A percentile compares a stretch with the other conserved stretches of the same genome.
These are phyloP conservation scores for Candida glaebosa DNA, from an alignment of 805 yeast genomes.

Conservation along the genomic window DNA sequence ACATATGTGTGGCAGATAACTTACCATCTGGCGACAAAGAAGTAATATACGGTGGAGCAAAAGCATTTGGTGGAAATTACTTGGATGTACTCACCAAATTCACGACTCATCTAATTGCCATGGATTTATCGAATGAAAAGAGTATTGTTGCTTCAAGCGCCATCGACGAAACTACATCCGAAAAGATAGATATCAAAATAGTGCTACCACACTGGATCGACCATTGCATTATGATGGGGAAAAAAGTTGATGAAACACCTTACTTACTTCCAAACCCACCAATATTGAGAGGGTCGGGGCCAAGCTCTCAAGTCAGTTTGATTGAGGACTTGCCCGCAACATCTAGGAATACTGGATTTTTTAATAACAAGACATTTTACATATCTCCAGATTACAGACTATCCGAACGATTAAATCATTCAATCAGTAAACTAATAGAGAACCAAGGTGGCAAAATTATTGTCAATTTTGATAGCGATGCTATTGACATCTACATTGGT, in stretches of 20 bases:
- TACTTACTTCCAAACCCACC: constrained; percentile 44
- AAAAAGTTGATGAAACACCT: constrained; percentile 48
- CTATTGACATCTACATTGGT: constrained; percentile 52
- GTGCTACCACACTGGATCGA: constrained; percentile 82
- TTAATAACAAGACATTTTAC: constrained; percentile 46
- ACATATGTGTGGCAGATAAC: constrained; percentile 57
- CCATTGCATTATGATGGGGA: constrained; percentile 55
- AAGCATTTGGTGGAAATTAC: constrained; percentile 75
- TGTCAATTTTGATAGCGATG: constrained; percentile 13
- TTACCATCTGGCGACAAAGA: constrained; percentile 59
- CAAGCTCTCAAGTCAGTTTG: constrained; percentile 1
- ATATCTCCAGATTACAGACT: constrained; percentile 55
- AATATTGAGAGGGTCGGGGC: constrained; percentile 10
- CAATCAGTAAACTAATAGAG: constrained; percentile 44
- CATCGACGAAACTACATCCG: constrained; percentile 15
- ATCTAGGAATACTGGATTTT: constrained; percentile 17
- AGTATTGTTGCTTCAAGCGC: constrained; percentile 52
- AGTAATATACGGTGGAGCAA: constrained; percentile 62
- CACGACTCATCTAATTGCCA: constrained; percentile 77
- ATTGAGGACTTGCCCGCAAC: constrained; percentile 1
- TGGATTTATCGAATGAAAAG: constrained; percentile 51
- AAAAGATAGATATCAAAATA: constrained; percentile 45
- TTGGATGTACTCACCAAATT: constrained; percentile 58
- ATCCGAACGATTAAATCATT: constrained; percentile 36
- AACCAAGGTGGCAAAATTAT: constrained; percentile 54